These are phyloP conservation scores for Cytospora piceae DNA, from an alignment of 2,329 filamentous ascomycete species.

Conservation along the genomic window DNA sequence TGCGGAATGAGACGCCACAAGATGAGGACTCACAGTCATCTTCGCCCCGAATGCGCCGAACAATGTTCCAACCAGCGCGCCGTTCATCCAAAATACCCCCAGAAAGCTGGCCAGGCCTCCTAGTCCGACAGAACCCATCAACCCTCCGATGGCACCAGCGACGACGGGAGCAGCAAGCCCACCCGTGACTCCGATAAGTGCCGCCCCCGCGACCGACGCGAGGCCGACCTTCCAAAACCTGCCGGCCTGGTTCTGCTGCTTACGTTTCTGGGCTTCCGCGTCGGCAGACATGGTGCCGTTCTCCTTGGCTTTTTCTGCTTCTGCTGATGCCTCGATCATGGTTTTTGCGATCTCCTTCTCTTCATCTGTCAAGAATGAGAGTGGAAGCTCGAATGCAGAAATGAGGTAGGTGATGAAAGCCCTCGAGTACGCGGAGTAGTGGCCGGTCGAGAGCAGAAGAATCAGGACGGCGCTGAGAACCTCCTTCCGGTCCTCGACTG, in stretches of 20 bases:
- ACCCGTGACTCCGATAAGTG: constrained; percentile 87
- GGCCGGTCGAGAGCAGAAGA: constrained; percentile 70
- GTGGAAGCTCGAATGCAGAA: constrained; percentile 66
- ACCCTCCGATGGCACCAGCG: constrained; percentile 79
- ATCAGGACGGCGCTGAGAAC: constrained; percentile 72
- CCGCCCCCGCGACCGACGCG: constrained; percentile 85
- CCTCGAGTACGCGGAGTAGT: constrained; percentile 75
- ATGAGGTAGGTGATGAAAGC: constrained; percentile 69
- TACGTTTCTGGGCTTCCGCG: constrained; percentile 73
- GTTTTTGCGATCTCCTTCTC: constrained; percentile 78
- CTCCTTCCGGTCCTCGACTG: constrained; percentile 61
- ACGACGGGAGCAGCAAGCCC: constrained; percentile 88
- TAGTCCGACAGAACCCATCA: constrained; percentile 84
- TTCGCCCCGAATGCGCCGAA: constrained; percentile 89
- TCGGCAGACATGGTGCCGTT: constrained; percentile 66
- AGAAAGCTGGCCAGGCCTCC: constrained; percentile 86
- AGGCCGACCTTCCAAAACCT: constrained; percentile 90
- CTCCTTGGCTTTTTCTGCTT: constrained; percentile 58
- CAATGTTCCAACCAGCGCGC: constrained; percentile 80
- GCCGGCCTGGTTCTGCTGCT: constrained; percentile 69
- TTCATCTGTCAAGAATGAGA: constrained; percentile 65
- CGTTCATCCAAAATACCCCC: constrained; percentile 83
- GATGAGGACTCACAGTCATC: constrained; percentile 53
- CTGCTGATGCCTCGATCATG: constrained; percentile 65
- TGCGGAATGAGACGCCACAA: not conserved